These are phyloP conservation scores for Cytospora schulzeri DNA, from an alignment of 2,329 filamentous ascomycete genomes.

Conservation along the genomic window DNA sequence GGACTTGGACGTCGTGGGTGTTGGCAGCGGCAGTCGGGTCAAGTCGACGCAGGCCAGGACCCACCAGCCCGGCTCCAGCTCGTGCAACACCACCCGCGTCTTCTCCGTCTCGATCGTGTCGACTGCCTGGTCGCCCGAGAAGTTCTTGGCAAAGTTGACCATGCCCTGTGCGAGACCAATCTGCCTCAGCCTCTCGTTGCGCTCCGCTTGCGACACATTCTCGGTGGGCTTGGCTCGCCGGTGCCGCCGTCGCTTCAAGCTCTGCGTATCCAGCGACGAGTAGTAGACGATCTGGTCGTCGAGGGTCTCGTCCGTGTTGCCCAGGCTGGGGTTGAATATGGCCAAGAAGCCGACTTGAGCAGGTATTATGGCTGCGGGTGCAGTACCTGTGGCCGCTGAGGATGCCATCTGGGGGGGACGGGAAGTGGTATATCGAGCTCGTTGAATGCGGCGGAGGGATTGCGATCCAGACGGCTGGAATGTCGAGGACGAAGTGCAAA, in stretches of 20 bases:
- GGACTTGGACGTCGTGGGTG: constrained; percentile 43
- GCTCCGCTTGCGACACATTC: constrained; percentile 61
- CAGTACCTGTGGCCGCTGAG: constrained; percentile 5
- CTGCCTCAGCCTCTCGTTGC: constrained; percentile 86
- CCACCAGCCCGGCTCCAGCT: constrained; percentile 94
- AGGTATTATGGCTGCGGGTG: constrained; percentile 55
- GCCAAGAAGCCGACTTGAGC: constrained; percentile 88
- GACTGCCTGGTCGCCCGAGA: constrained; percentile 74
- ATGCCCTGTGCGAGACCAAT: constrained; percentile 96
- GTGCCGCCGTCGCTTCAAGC: constrained; percentile 43
- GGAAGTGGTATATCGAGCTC: neutral
- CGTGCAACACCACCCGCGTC: constrained; percentile 78
- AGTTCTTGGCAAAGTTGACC: constrained; percentile 88
- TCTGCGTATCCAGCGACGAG: constrained; percentile 60
- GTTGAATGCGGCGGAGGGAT: neutral
- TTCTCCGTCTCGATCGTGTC: constrained; percentile 92
- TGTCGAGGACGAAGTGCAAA: neutral
- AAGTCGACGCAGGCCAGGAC: constrained; percentile 85
- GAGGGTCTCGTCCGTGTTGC: constrained; percentile 59
- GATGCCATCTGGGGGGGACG: constrained; percentile 9
- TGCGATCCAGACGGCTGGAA: neutral
- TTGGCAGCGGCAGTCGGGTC: constrained; percentile 69
- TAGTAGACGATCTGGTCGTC: constrained; percentile 92
- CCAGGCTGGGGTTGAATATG: constrained; percentile 90
- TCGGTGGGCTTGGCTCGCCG: constrained; percentile 46